These are phyloP conservation scores for Penicillium soppii DNA, from an alignment of 495 filamentous ascomycete species.

Conservation along the genomic window DNA sequence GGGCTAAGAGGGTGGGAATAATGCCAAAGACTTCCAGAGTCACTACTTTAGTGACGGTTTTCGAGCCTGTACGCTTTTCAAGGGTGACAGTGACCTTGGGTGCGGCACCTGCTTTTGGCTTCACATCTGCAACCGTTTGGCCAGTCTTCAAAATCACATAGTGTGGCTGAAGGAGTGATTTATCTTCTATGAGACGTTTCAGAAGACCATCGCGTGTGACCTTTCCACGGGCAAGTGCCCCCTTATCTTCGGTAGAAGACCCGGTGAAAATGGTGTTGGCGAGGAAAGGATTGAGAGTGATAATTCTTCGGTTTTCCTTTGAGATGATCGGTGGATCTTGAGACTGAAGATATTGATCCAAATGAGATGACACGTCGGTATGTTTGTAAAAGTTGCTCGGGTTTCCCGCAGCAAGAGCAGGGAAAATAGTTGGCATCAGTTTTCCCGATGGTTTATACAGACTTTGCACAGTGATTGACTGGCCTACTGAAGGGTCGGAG, in stretches of 20 bases:
- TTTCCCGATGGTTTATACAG: slow-evolving; percentile 58
- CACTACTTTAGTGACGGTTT: slow-evolving; percentile 64
- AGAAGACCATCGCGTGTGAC: slow-evolving; percentile 63
- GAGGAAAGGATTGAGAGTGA: slow-evolving; percentile 62
- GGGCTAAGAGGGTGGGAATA: slow-evolving; percentile 59
- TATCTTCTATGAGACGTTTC: slow-evolving; percentile 55
- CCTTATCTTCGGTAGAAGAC: slow-evolving; percentile 53
- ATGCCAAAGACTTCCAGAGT: slow-evolving; percentile 65
- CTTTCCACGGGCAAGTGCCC: slow-evolving; percentile 54
- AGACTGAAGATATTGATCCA: slow-evolving; percentile 46
- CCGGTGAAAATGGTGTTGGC: slow-evolving; percentile 59
- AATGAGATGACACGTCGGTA: slow-evolving; percentile 38
- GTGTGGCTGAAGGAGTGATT: slow-evolving; percentile 46
- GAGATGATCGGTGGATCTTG: slow-evolving; percentile 58
- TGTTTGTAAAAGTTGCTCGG: slow-evolving; percentile 54
- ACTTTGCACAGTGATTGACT: slow-evolving; percentile 53
- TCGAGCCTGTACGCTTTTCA: slow-evolving; percentile 67
- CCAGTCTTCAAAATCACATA: slow-evolving; percentile 57
- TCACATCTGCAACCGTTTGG: slow-evolving; percentile 51
- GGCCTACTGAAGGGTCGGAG: slow-evolving; percentile 54
- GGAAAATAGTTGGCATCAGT: slow-evolving; percentile 55
- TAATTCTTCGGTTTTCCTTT: slow-evolving; percentile 60
- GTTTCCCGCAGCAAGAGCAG: slow-evolving; percentile 38
- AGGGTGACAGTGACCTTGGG: slow-evolving; percentile 60
- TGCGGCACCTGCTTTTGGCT: slow-evolving; percentile 59